These are phyloP conservation scores for Venturia oleaginea DNA, from an alignment of 2,329 filamentous ascomycete species.

Conservation along the genomic window DNA sequence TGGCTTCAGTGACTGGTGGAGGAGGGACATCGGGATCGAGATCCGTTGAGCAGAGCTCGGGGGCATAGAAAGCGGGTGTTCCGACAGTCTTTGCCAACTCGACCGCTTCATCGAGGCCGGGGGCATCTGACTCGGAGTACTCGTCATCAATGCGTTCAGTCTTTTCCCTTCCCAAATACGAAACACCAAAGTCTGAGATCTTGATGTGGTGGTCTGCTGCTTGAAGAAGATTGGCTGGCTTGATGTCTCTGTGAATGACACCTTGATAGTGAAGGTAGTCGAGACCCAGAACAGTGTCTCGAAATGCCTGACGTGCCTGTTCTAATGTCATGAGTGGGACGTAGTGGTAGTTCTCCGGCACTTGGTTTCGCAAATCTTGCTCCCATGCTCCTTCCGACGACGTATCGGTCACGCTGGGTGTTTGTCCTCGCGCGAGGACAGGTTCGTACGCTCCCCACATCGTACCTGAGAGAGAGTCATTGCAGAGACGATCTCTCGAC, in stretches of 20 bases:
- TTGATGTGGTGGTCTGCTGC: constrained; percentile 81
- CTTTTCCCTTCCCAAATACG: constrained; percentile 85
- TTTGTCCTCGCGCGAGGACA: constrained; percentile 50
- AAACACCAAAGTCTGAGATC: constrained; percentile 98
- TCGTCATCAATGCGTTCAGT: constrained; percentile 67
- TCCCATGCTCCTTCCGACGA: constrained; percentile 50
- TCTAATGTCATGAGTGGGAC: constrained; percentile 87
- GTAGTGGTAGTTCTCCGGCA: constrained; percentile 82
- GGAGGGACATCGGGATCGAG: constrained; percentile 47
- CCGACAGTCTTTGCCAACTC: constrained; percentile 98
- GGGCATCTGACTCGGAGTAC: constrained; percentile 71
- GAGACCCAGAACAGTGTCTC: constrained; percentile 84
- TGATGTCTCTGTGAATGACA: constrained; percentile 44
- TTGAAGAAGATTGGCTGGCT: constrained; percentile 75
- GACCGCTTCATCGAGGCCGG: constrained; percentile 82
- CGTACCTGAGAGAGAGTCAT: constrained; percentile 52
- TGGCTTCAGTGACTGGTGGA: constrained; percentile 77
- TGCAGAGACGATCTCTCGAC: not conserved
- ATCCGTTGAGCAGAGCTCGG: constrained; percentile 89
- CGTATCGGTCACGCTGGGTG: constrained; percentile 73
- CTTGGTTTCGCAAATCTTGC: constrained; percentile 56
- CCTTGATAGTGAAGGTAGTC: constrained; percentile 66
- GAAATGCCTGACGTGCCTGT: constrained; percentile 73
- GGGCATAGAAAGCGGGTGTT: constrained; percentile 94
- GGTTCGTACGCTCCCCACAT: constrained; percentile 67